A percentile compares a stretch with the other conserved stretches of the same genome.
These are phyloP conservation scores for Anethum foeniculum DNA, from an alignment of 140 eudicot species.

Conservation along the genomic window DNA sequence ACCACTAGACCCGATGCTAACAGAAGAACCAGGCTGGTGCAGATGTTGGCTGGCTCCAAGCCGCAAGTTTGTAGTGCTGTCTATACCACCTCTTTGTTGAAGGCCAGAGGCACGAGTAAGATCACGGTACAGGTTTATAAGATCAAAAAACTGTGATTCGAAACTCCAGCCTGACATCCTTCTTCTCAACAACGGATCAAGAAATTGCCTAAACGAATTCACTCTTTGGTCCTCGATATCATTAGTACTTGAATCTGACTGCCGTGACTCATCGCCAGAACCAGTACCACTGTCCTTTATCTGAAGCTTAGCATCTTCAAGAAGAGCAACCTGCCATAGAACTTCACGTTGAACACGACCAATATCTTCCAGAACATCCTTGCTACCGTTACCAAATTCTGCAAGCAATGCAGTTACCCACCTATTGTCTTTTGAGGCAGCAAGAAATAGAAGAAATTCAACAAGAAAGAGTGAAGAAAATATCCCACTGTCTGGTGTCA, in stretches of 20 bases:
- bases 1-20: constrained; percentile 27
- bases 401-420: constrained; percentile 89
- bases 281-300: constrained; percentile 35
- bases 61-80: constrained; percentile 26
- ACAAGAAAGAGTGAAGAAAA: constrained; percentile 84
- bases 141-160: constrained; percentile 87
- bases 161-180: constrained; percentile 92
- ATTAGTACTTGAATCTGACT: constrained; percentile 29
- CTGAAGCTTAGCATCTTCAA: constrained; percentile 71
- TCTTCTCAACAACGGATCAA: constrained; percentile 81
- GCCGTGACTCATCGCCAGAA: constrained; percentile 34
- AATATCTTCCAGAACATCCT: constrained; percentile 80
- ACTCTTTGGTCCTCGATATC: constrained; percentile 79
- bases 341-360: constrained; percentile 82
- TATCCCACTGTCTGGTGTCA: constrained; percentile 49
- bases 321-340: constrained; percentile 87
- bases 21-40: constrained; percentile 40
- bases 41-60: constrained; percentile 43
- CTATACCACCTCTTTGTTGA: constrained; percentile 36
- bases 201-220: constrained; percentile 79
- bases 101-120: constrained; percentile 68
- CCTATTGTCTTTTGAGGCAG: constrained; percentile 85
- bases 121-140: constrained; percentile 70
- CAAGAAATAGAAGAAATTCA: constrained; percentile 83
- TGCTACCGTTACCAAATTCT: constrained; percentile 79